Evolutionary conservation across 2,329 filamentous ascomycete species (phyloP).

Genomic region (Eutypa lata): DNA sequence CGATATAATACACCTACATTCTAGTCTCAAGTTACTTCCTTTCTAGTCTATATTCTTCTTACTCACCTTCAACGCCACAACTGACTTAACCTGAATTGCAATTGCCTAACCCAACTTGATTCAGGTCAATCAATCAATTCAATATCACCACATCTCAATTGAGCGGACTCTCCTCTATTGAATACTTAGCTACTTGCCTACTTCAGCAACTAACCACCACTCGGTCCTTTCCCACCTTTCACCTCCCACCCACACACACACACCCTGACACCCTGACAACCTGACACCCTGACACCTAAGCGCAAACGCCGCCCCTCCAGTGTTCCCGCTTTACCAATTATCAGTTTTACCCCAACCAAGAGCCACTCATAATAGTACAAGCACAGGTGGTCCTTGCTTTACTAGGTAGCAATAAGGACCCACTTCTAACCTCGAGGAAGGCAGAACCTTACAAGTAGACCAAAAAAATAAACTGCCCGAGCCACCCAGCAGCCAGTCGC

Average conservation of each 20-base stretch:
- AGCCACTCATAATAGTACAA: no score
- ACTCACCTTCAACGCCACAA: not conserved
- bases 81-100: not conserved
- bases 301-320: no score
- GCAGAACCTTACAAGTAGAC: not conserved
- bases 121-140: not conserved
- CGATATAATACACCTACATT: not conserved
- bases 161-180: not conserved
- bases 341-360: not conserved
- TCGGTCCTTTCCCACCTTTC: not conserved
- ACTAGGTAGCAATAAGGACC: not conserved
- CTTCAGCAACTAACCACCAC: not conserved
- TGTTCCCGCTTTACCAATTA: no score
- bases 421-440: not conserved
- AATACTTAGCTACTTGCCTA: no score
- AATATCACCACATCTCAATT: not conserved
- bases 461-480: slow-evolving; percentile 1
- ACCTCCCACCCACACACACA: no score
- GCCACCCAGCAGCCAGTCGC: slow-evolving; percentile 1
- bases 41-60: no score
- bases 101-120: not conserved
- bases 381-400: not conserved
- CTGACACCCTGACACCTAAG: no score
- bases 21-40: no score
- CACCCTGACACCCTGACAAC: no score